These are phyloP conservation scores for Mollisia scopiformis DNA, from an alignment of 2,329 filamentous ascomycete species.

Conservation along the genomic window DNA sequence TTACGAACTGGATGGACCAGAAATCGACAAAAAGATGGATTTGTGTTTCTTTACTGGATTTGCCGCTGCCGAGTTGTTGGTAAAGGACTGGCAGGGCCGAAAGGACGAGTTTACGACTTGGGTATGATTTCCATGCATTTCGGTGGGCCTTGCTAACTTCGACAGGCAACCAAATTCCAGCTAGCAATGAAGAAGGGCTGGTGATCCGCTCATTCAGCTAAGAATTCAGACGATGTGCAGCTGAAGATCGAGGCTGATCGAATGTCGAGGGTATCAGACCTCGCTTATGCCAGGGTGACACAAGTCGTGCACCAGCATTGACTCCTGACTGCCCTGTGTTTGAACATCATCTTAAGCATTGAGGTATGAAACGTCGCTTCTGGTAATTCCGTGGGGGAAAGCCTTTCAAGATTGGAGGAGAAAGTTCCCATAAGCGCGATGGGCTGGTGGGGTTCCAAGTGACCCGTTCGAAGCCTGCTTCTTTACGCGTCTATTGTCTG, in stretches of 20 bases:
- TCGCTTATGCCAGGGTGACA: background rate
- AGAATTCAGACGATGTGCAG: background rate
- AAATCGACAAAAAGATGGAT: conserved; percentile 61
- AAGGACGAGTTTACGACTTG: conserved; percentile 80
- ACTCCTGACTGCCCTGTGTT: background rate
- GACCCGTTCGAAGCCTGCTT: background rate
- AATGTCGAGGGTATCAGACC: background rate
- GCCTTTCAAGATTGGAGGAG: background rate
- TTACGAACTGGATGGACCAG: conserved; percentile 66
- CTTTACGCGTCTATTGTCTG: background rate
- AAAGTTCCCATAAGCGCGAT: background rate
- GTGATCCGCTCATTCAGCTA: background rate
- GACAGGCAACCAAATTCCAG: conserved; percentile 34
- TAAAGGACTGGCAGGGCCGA: conserved; percentile 62
- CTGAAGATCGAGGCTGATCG: background rate
- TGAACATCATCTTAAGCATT: background rate
- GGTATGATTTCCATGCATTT: conserved; percentile 43
- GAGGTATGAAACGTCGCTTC: background rate
- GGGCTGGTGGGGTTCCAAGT: background rate
- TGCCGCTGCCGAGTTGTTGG: conserved; percentile 56
- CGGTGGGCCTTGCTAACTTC: conserved; percentile 1
- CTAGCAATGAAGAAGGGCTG: conserved; percentile 28
- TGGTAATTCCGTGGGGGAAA: background rate
- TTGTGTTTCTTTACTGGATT: conserved; percentile 64
- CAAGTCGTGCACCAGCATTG: background rate